Conservation (phyloP, 2,329 filamentous ascomycete genomes). For the Orbilia ellipsospora region DNA sequence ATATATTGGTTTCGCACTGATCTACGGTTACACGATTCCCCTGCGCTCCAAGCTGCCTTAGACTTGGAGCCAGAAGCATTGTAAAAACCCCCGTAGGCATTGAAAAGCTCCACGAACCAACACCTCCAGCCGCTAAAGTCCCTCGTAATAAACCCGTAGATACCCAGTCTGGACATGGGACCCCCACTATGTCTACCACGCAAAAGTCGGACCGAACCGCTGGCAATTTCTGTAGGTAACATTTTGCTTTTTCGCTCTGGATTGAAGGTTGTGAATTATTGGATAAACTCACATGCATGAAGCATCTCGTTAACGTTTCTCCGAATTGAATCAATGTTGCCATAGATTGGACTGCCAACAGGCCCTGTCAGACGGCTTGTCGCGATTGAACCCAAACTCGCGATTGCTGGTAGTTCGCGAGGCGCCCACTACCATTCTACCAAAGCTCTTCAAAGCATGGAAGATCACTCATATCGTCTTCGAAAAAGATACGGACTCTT, state of each 20-base stretch:
- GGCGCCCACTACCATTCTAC: conserved; percentile 76
- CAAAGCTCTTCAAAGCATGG: conserved; percentile 79
- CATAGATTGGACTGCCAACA: conserved; percentile 76
- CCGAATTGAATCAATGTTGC: too few species aligned
- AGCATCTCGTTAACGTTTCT: too few species aligned
- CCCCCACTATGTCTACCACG: conserved; percentile 80
- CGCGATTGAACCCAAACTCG: conserved; percentile 75
- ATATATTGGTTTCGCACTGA: conserved; percentile 85
- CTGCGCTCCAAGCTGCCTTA: conserved; percentile 76
- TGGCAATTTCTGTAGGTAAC: conserved; percentile 74
- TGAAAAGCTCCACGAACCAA: neutral
- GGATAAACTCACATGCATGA: too few species aligned
- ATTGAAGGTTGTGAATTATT: too few species aligned
- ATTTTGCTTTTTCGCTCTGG: neutral
- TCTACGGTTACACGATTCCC: conserved; percentile 80
- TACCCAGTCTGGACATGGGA: conserved; percentile 83
- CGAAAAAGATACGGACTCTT: conserved; percentile 81
- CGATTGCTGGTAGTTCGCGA: conserved; percentile 79
- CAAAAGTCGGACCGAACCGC: conserved; percentile 76
- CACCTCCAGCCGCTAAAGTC: neutral
- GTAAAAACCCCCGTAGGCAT: conserved; percentile 60
- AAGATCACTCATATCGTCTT: conserved; percentile 80
- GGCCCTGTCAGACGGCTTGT: conserved; percentile 75
- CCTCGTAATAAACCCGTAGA: neutral
- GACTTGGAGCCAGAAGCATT: conserved; percentile 75